phyloP scores from a whole-genome alignment of 2,329 filamentous ascomycete species.

The Orbilia javanica region DNA sequence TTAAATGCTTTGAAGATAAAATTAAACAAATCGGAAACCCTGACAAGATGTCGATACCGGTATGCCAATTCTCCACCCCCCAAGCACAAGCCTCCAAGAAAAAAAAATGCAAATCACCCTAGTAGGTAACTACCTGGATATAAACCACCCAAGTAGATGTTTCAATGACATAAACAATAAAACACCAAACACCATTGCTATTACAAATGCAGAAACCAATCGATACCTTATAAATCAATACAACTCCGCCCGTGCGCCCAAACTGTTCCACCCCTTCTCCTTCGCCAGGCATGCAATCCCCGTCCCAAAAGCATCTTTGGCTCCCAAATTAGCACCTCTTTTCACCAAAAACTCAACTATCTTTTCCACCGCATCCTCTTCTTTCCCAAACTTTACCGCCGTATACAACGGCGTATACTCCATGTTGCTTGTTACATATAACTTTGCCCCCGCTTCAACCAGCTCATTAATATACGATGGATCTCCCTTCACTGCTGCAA shows the following conservation, averaged over 20 bases:
- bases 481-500: constrained; percentile 28
- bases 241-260: constrained; percentile 5
- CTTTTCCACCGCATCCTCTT: background rate
- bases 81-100: too few species aligned
- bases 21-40: too few species aligned
- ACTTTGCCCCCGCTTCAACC: constrained; percentile 27
- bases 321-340: constrained; percentile 37
- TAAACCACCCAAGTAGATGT: too few species aligned
- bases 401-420: constrained; percentile 38
- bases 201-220: background rate
- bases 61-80: too few species aligned
- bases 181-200: background rate
- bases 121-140: too few species aligned
- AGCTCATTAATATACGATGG: constrained; percentile 4
- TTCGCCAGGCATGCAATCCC: constrained; percentile 38
- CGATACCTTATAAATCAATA: too few species aligned
- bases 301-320: constrained; percentile 44
- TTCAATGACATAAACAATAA: background rate
- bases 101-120: too few species aligned
- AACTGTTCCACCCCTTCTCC: constrained; percentile 22
- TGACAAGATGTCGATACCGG: too few species aligned
- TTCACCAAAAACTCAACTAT: constrained; percentile 45
- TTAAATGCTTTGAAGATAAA: too few species aligned
- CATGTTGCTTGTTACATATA: constrained; percentile 31
- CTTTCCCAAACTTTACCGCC: constrained; percentile 36